A percentile compares a stretch with the other conserved stretches of the same genome.
These are phyloP conservation scores for Citrus hindsii DNA, from an alignment of 345 rosid species.

Conservation along the genomic window DNA sequence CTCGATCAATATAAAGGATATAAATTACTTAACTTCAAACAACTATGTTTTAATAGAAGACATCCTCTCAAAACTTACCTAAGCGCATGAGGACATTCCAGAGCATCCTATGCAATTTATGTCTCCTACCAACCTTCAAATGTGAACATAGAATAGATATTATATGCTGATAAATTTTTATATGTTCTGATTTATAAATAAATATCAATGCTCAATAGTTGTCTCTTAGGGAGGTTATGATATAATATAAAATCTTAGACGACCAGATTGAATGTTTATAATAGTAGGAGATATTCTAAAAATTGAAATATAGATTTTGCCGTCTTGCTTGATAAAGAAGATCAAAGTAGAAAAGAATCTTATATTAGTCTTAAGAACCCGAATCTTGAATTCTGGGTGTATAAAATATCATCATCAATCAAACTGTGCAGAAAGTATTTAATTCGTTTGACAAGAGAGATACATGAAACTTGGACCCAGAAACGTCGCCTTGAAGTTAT, in stretches of 20 bases:
- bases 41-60: not conserved
- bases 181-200: not conserved
- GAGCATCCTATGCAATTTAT: not conserved
- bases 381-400: not conserved
- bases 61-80: not conserved
- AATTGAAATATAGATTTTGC: not conserved
- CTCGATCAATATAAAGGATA: not conserved
- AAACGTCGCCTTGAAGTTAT: not conserved
- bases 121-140: too few species aligned
- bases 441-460: not conserved
- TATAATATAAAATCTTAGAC: not conserved
- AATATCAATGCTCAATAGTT: conserved; percentile 3
- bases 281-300: not conserved
- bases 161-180: too few species aligned
- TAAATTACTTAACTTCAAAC: not conserved
- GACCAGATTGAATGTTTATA: not conserved
- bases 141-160: too few species aligned
- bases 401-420: not conserved
- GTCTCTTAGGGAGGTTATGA: not conserved
- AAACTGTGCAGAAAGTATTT: not conserved
- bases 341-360: not conserved
- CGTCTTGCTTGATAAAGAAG: not conserved
- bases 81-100: not conserved
- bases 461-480: not conserved
- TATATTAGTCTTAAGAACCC: not conserved